Conservation (phyloP, 495 filamentous ascomycete genomes). For the Aspergillus egyptiacus region DNA sequence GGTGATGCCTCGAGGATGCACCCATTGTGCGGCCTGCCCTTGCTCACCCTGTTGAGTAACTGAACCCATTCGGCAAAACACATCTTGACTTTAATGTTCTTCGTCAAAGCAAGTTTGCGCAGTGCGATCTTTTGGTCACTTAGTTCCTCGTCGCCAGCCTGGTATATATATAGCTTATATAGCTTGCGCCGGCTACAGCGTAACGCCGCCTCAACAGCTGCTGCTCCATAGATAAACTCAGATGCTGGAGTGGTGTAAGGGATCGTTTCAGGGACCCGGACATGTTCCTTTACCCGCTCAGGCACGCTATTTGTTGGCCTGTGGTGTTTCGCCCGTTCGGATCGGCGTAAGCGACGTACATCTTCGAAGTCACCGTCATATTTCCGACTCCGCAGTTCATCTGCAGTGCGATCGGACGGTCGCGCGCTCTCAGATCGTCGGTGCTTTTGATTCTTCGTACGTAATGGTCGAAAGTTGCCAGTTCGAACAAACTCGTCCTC, state of each 20-base stretch:
- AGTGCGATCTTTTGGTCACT: conserved; percentile 40
- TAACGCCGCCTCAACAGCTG: conserved; percentile 76
- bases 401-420: neutral
- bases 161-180: conserved; percentile 78
- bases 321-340: conserved; percentile 16
- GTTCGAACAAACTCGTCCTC: conserved; percentile 31
- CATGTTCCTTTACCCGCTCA: conserved; percentile 36
- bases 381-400: too few relatives aligned
- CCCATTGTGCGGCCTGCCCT: conserved; percentile 82
- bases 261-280: conserved; percentile 50
- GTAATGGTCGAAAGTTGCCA: conserved; percentile 29
- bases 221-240: conserved; percentile 83
- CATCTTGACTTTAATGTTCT: conserved; percentile 49
- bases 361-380: conserved; percentile 1
- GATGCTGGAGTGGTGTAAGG: conserved; percentile 81
- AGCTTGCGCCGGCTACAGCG: conserved; percentile 60
- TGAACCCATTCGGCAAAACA: conserved; percentile 49
- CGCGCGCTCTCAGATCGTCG: conserved; percentile 13
- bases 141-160: conserved; percentile 35
- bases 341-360: neutral
- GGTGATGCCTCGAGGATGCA: conserved; percentile 83
- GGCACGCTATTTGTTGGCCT: conserved; percentile 26
- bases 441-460: conserved; percentile 26
- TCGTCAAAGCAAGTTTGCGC: conserved; percentile 52
- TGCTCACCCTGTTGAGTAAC: conserved; percentile 76